These are phyloP conservation scores for Adansonia digitata DNA, from an alignment of 345 rosid species.

Conservation along the genomic window DNA sequence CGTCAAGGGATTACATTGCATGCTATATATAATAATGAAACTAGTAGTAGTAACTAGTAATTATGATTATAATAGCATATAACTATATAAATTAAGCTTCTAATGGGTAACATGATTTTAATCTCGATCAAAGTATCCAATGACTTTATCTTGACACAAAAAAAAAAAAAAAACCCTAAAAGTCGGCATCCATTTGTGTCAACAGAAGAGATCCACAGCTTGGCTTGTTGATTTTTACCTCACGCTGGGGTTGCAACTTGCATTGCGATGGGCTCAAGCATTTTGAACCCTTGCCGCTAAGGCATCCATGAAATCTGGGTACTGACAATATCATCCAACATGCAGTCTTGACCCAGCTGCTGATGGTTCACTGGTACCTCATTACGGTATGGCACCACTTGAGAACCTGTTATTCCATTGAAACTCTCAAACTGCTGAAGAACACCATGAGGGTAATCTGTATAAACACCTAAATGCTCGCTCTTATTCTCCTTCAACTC, in stretches of 20 bases:
- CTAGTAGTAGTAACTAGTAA: not conserved
- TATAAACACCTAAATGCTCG: conserved; percentile 16
- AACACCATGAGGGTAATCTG: conserved; percentile 12
- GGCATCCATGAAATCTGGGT: conserved; percentile 31
- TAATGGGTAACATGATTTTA: not conserved
- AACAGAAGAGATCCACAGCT: not conserved
- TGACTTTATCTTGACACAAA: not conserved
- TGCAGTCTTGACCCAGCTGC: conserved; percentile 24
- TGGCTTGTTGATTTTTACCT: not conserved
- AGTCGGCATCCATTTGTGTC: not conserved
- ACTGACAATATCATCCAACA: conserved; percentile 32
- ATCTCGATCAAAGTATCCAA: not conserved
- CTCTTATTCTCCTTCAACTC: conserved; percentile 11
- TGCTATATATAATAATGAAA: not conserved
- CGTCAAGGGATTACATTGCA: not conserved
- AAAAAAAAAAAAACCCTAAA: not conserved
- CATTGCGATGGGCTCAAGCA: conserved; percentile 11
- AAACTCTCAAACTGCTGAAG: conserved; percentile 14
- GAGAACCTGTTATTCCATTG: conserved; percentile 25
- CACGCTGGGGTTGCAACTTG: not conserved
- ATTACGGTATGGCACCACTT: not conserved
- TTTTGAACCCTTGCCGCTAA: conserved; percentile 37
- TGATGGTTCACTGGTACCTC: conserved; percentile 13
- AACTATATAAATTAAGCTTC: not conserved
- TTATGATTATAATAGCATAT: not conserved